phyloP scores from a whole-genome alignment of 1,284 basidiomycete genomes.

The Spongispora temasekensis region DNA sequence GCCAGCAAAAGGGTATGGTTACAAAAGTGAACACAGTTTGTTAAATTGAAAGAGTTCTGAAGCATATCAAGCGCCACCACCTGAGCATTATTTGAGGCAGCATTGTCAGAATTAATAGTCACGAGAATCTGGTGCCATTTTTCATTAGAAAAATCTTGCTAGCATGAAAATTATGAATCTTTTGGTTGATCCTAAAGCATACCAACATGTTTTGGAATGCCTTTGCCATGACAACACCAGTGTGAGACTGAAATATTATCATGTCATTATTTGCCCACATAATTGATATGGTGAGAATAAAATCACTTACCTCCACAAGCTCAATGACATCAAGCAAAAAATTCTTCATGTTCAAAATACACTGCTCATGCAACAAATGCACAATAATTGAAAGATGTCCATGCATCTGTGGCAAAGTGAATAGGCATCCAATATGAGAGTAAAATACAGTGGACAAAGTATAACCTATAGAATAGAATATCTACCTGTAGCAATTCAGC shows the following conservation, averaged over 20 bases:
- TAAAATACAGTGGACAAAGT: neutral
- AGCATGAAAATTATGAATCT: neutral
- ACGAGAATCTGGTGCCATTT: neutral
- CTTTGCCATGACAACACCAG: neutral
- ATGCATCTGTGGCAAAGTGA: conserved; percentile 1
- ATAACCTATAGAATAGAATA: neutral
- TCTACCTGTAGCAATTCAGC: neutral
- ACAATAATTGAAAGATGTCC: neutral
- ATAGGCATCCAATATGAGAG: neutral
- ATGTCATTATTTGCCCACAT: no score
- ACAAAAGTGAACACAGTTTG: neutral
- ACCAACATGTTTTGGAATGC: neutral
- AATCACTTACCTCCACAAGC: neutral
- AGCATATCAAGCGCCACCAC: neutral
- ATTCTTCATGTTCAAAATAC: neutral
- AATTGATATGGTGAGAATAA: no score
- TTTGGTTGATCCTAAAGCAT: neutral
- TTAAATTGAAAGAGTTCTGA: neutral
- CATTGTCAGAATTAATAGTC: neutral
- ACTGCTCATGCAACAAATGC: conserved; percentile 1
- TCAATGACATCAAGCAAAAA: conserved; percentile 1
- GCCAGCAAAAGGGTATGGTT: neutral
- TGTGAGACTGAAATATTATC: neutral
- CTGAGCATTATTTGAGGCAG: neutral
- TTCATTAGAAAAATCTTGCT: neutral